Conservation (phyloP, 108 stramenopile genomes). For the Cylindrotheca closterium region DNA sequence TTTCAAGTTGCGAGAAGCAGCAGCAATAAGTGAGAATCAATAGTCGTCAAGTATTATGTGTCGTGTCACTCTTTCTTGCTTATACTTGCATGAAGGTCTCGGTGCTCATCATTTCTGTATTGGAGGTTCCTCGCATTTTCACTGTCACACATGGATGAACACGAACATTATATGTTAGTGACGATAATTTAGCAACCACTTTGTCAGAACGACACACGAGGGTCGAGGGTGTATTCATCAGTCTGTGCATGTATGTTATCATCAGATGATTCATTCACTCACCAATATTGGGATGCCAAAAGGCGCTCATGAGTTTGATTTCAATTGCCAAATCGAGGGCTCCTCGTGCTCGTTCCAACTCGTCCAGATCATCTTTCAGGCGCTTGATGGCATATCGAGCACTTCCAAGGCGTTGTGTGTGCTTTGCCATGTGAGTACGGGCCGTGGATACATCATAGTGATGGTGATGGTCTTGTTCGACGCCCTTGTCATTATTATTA, state of each 20-base stretch:
- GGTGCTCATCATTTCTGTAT: conserved; percentile 12
- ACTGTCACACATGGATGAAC: conserved; percentile 14
- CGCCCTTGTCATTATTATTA: neutral
- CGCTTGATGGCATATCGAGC: conserved; percentile 77
- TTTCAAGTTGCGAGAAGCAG: no score
- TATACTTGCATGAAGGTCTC: conserved; percentile 39
- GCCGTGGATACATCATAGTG: conserved; percentile 51
- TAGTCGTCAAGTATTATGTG: neutral
- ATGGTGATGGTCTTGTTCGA: conserved; percentile 14
- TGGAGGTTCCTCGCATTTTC: conserved; percentile 37
- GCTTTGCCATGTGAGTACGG: conserved; percentile 28
- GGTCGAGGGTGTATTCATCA: no score
- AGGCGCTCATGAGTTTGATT: conserved; percentile 51
- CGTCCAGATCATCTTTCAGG: conserved; percentile 45
- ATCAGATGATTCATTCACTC: conserved; percentile 30
- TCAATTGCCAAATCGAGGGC: conserved; percentile 76
- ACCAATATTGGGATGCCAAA: conserved; percentile 63
- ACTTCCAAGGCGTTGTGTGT: conserved; percentile 51
- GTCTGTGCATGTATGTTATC: no score
- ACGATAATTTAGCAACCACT: no score
- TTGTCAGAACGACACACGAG: no score
- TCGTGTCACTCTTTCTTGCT: neutral
- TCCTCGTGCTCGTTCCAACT: conserved; percentile 49
- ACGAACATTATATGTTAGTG: no score
- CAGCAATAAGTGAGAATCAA: no score